Evolutionary conservation across 2,329 filamentous ascomycete species (phyloP).

Genomic region (Epichloe scottii): DNA sequence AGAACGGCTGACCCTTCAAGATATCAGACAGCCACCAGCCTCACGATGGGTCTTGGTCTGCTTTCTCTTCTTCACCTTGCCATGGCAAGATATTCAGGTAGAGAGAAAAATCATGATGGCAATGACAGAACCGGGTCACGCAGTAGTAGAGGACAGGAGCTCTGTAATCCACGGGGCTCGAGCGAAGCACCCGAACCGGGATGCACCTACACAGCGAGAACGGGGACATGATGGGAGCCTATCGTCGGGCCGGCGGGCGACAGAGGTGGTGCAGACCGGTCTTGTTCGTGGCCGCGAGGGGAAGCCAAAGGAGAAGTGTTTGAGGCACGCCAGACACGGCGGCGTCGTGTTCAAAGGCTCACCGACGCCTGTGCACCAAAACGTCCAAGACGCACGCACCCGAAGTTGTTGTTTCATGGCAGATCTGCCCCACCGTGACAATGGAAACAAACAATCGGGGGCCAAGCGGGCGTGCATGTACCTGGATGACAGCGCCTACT

Average conservation of each 20-base stretch:
- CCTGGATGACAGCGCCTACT: background rate
- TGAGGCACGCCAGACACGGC: background rate
- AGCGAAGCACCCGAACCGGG: background rate
- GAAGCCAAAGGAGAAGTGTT: background rate
- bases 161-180: background rate
- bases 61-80: background rate
- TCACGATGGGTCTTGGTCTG: too few species aligned
- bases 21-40: background rate
- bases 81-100: background rate
- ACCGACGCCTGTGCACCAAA: background rate
- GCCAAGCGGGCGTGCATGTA: background rate
- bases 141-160: background rate
- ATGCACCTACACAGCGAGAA: background rate
- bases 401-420: constrained; percentile 2
- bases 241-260: background rate
- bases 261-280: background rate
- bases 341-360: background rate
- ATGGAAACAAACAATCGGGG: background rate
- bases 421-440: background rate
- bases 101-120: background rate
- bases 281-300: background rate
- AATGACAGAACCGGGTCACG: background rate
- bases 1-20: too few species aligned
- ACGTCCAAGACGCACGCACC: constrained; percentile 2
- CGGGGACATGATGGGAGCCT: background rate